A percentile compares a stretch with the other conserved stretches of the same genome.
Conservation (phyloP, 2,329 filamentous ascomycete genomes). For the Fusarium sp. region DNA sequence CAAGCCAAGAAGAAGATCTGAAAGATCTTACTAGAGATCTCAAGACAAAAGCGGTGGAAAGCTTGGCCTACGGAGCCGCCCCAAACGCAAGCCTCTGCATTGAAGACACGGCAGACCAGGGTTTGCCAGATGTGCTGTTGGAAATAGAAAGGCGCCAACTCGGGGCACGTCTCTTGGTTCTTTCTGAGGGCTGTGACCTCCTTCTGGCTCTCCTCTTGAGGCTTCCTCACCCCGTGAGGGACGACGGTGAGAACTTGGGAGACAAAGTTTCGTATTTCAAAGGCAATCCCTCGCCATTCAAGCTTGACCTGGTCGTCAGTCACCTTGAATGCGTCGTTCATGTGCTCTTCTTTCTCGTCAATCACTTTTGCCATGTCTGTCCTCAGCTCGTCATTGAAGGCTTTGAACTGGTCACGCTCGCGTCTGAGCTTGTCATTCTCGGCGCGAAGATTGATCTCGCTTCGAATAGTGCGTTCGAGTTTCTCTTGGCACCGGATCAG, state of each 20-base stretch:
- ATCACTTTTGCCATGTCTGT: not conserved
- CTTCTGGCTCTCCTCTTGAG: not conserved
- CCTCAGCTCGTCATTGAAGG: not conserved
- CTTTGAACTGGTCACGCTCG: not conserved
- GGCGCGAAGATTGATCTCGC: not conserved
- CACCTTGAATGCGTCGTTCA: conserved; percentile 10
- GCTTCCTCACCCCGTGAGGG: not conserved
- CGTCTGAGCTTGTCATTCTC: not conserved
- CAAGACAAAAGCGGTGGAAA: conserved; percentile 24
- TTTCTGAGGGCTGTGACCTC: conserved; percentile 11
- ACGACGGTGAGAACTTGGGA: conserved; percentile 7
- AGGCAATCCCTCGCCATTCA: conserved; percentile 3
- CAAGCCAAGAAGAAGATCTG: rapidly evolving
- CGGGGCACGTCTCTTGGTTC: conserved; percentile 1
- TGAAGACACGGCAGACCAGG: conserved; percentile 10
- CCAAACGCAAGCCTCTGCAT: conserved; percentile 6
- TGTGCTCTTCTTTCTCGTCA: not conserved
- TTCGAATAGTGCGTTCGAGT: not conserved
- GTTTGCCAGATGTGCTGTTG: conserved; percentile 21
- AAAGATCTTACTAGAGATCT: conserved; percentile 11
- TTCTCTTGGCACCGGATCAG: not conserved
- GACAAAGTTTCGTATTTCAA: conserved; percentile 12
- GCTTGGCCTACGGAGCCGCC: conserved; percentile 14
- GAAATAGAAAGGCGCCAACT: not conserved
- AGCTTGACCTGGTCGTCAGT: conserved; percentile 5